Evolutionary conservation across 805 yeast genomes (phyloP), one percentile per base, ranked within the genome.

Genomic region (Cephaloascus fragrans): DNA sequence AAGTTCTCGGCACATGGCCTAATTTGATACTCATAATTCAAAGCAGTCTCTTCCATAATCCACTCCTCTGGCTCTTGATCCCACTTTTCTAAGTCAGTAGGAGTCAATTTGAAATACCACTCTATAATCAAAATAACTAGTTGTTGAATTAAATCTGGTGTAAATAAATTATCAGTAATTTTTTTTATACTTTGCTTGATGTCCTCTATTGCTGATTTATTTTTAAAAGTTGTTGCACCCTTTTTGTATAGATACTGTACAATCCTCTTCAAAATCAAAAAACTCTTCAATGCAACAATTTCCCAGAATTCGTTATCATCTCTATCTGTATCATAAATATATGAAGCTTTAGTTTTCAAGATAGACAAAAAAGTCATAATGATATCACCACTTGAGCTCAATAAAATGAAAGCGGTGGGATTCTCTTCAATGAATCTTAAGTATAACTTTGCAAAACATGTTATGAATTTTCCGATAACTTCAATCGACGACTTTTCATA

Each of bases 1-100:
- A 87, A 78, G 52, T 80, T 80, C 48, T 86, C 95, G 0, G 95
- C 87, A 59, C 96, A 86, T 3, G 90, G 87, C 41, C 94, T 67
- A 10, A 88, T 70, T 53, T 84, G 89, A 54, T 66, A 86, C 52
- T 89, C 97, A 79, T 85, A 87, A 52, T 82, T 80, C 4, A 77
- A 64, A 37, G 78, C 71, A 41, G 80, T 62, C 47, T 88, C 95
- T 51, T 87, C 95, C 45, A 80, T 78, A 17, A 84, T 78, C 86
- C 95, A 93, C 55, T 87, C 96, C 55, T 88, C 97, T 0, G 97
- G 96, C 43, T 88, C 95, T 15, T 72, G 56, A 10, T 67, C 55
- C 97, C 97, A 93, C 31, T 75, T 64, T 48, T 84, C 94, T 36
- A 90, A 56, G 53, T 89, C 97, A 2, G 71, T 57, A 0, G 90